Evolutionary conservation across 2,329 filamentous ascomycete species (phyloP).

Genomic region (Verticillium nubilum): DNA sequence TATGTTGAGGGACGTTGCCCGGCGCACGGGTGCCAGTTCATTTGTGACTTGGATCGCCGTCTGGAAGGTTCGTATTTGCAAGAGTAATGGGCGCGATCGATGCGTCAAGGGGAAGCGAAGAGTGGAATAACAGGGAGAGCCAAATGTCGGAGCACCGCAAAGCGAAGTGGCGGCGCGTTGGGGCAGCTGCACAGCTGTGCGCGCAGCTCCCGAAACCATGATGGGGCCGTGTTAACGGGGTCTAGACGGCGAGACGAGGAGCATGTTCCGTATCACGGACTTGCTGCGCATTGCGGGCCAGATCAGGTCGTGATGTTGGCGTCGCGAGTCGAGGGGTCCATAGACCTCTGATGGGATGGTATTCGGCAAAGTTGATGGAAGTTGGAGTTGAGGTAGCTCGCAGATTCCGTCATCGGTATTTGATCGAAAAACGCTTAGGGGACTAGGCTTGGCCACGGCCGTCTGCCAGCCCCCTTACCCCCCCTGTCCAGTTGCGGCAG

Average conservation of each 20-base stretch:
- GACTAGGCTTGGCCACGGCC: background rate
- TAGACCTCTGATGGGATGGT: background rate
- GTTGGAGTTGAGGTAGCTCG: background rate
- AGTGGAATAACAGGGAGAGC: slow-evolving; percentile 10
- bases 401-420: background rate
- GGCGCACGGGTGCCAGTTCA: background rate
- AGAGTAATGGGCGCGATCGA: slow-evolving; percentile 5
- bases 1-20: background rate
- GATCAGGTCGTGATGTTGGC: background rate
- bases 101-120: slow-evolving; percentile 6
- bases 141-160: background rate
- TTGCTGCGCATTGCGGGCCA: slow-evolving; percentile 2
- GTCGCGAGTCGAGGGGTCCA: background rate
- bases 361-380: background rate
- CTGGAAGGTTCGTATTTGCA: background rate
- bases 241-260: background rate
- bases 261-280: background rate
- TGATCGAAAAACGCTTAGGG: background rate
- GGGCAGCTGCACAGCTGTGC: slow-evolving; percentile 41
- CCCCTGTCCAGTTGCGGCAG: background rate
- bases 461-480: no score
- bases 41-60: background rate
- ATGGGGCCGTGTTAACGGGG: slow-evolving; percentile 27
- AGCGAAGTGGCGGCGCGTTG: slow-evolving; percentile 31
- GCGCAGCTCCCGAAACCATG: slow-evolving; percentile 40